These are phyloP conservation scores for Ricinus communis DNA, from an alignment of 345 rosid genomes.

Conservation along the genomic window DNA sequence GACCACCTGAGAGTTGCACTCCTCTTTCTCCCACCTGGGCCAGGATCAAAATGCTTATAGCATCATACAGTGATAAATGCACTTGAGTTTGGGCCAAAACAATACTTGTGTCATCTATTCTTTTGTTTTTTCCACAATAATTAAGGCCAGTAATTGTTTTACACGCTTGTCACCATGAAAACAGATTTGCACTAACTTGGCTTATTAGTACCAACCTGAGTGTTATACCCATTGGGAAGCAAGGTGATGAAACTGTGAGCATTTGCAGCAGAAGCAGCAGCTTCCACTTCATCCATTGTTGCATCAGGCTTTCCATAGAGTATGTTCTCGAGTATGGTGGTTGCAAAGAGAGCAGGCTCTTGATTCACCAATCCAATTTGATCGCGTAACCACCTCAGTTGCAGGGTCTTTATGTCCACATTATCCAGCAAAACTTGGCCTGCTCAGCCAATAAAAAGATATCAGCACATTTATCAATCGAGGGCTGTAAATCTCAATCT, in stretches of 20 bases:
- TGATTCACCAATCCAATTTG: slow-evolving; percentile 98
- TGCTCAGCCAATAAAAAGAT: slow-evolving; percentile 35
- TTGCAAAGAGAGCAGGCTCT: slow-evolving; percentile 97
- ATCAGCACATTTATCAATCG: slow-evolving; percentile 18
- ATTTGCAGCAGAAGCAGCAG: slow-evolving; percentile 87
- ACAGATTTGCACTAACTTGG: not conserved
- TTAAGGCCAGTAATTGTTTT: too few species aligned
- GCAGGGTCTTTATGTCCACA: slow-evolving; percentile 83
- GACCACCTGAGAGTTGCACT: slow-evolving; percentile 96
- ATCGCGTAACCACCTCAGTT: slow-evolving; percentile 82
- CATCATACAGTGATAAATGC: not conserved
- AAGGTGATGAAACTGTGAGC: slow-evolving; percentile 89
- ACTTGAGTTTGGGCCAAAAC: not conserved
- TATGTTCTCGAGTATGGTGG: slow-evolving; percentile 90
- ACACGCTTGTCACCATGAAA: not conserved
- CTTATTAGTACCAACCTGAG: slow-evolving; percentile 57
- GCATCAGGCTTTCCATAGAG: slow-evolving; percentile 91
- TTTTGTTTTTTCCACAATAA: not conserved
- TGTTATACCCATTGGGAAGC: slow-evolving; percentile 93
- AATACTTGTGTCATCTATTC: not conserved
- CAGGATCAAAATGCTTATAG: not conserved
- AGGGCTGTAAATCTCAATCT: not conserved
- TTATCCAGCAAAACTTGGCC: slow-evolving; percentile 89
- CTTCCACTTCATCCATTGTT: slow-evolving; percentile 87
- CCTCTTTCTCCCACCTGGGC: slow-evolving; percentile 95